Base-by-base conservation (phyloP, 306 rosid species). In the Oxytropis ochrocephala region DNA sequence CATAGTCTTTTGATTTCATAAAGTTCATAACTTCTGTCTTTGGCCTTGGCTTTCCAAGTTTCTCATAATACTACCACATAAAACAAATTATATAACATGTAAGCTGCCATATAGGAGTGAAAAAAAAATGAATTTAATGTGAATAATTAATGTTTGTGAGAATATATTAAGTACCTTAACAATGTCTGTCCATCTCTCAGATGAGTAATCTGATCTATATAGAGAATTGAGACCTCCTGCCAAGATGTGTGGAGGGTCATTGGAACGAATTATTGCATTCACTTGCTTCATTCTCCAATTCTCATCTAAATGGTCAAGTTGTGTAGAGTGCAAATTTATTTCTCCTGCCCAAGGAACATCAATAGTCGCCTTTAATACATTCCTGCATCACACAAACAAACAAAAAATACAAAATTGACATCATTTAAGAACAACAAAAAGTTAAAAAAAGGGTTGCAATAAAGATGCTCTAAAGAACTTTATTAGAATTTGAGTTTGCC, bases 221-320 rank as follows among this genome's bases (percentile, higher is more conserved):
- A 91, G 84, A 41, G 97, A 88, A 75, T 88, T 91, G 11, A 91
- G 78, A 7, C 96, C 97, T 42, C 97, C 97, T 67, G 90, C 88
- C 72, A 91, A 81, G 64, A 88, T 85, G 72, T 91, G 91, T 0
- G 97, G 89, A 76, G 86, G 70, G 17, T 91, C 96, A 71, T 76
- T 83, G 64, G 87, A 84, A 36, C 80, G 86, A 27, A 83, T 76
- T 70, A 88, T 83, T 47, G 92, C 84, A 64, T 86, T 74, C 3
- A 91, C 89, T 48, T 91, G 97, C 81, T 84, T 91, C 97, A 88
- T 91, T 73, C 97, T 91, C 97, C 97, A 91, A 77, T 65, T 83
- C 79, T 91, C 97, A 83, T 91, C 96, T 42, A 91, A 77, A 82
- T 91, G 97, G 18, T 91, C 97, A 52, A 91, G 92, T 78, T 91